Percentiles rank a stretch among this genome's conserved stretches.
Evolutionary conservation across 495 filamentous ascomycete species (phyloP).

Genomic region (Penicillium bialowiezense): DNA sequence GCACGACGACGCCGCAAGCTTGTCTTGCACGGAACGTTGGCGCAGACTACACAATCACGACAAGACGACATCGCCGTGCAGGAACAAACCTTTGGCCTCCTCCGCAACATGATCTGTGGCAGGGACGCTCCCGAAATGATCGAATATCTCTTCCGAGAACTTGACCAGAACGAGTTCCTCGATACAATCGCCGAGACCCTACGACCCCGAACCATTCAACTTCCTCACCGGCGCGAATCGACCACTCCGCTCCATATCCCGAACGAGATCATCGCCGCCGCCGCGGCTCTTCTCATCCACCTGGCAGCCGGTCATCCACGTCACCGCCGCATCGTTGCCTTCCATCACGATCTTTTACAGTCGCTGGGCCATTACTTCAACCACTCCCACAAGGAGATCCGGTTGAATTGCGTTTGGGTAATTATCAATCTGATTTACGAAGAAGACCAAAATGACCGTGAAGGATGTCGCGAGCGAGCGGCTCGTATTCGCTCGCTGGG

Average conservation of each 20-base stretch:
- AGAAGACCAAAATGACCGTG: constrained; percentile 65
- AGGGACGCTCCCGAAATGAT: constrained; percentile 70
- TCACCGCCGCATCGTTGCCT: constrained; percentile 73
- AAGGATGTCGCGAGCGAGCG: constrained; percentile 61
- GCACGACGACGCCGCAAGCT: constrained; percentile 43
- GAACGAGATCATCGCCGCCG: constrained; percentile 70
- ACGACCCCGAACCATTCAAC: constrained; percentile 47
- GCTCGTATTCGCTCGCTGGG: constrained; percentile 67
- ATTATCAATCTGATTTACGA: constrained; percentile 79
- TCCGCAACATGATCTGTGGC: constrained; percentile 84
- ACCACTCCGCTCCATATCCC: constrained; percentile 43
- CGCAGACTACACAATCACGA: constrained; percentile 52
- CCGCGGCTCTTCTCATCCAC: constrained; percentile 77
- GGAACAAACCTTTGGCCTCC: constrained; percentile 82
- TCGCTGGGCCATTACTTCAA: constrained; percentile 57
- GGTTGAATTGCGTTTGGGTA: constrained; percentile 73
- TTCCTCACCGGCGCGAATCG: constrained; percentile 37
- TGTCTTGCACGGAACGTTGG: constrained; percentile 46
- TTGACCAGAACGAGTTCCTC: constrained; percentile 76
- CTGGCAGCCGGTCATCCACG: constrained; percentile 74
- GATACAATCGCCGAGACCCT: constrained; percentile 73
- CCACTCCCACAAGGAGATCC: constrained; percentile 66
- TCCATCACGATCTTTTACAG: constrained; percentile 55
- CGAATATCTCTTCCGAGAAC: constrained; percentile 69
- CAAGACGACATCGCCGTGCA: constrained; percentile 82